Evolutionary conservation across 1,139 yeast genomes (phyloP).

Genomic region (Zygoascus sp.): DNA sequence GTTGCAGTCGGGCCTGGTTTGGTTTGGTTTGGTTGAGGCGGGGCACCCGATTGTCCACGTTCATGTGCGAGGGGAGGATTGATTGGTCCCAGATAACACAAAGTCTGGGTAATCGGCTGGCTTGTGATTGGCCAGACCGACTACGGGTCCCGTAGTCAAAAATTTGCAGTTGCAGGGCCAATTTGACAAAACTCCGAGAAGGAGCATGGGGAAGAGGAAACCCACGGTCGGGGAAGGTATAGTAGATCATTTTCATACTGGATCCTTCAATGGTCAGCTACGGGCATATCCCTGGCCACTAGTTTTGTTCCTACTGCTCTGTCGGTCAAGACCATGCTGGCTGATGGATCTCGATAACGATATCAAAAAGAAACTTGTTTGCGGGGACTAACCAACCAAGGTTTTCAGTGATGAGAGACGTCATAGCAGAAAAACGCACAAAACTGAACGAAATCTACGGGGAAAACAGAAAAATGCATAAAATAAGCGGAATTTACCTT

Average conservation of each 20-base stretch:
- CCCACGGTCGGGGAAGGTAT: too few species aligned
- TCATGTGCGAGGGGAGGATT: background rate
- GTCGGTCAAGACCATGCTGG: too few species aligned
- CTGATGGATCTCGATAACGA: slow-evolving; percentile 1
- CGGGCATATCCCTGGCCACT: background rate
- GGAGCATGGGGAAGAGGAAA: too few species aligned
- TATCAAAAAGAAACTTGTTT: slow-evolving; percentile 1
- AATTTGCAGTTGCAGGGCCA: background rate
- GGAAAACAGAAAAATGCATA: background rate
- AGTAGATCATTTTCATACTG: too few species aligned
- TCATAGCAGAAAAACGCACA: background rate
- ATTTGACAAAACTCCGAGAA: background rate
- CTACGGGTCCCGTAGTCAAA: background rate
- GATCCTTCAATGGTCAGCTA: too few species aligned
- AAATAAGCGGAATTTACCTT: background rate
- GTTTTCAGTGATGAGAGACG: background rate
- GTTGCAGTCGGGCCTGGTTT: background rate
- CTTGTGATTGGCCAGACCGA: slow-evolving; percentile 6
- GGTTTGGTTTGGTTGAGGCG: background rate
- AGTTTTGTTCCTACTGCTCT: background rate
- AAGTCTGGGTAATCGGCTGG: slow-evolving; percentile 2
- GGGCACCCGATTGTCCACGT: background rate
- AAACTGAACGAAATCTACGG: too few species aligned
- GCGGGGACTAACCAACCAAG: slow-evolving; percentile 1
- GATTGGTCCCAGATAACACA: slow-evolving; percentile 13